These are phyloP conservation scores for Mariannaea sp. DNA, from an alignment of 2,329 filamentous ascomycete species.

Conservation along the genomic window DNA sequence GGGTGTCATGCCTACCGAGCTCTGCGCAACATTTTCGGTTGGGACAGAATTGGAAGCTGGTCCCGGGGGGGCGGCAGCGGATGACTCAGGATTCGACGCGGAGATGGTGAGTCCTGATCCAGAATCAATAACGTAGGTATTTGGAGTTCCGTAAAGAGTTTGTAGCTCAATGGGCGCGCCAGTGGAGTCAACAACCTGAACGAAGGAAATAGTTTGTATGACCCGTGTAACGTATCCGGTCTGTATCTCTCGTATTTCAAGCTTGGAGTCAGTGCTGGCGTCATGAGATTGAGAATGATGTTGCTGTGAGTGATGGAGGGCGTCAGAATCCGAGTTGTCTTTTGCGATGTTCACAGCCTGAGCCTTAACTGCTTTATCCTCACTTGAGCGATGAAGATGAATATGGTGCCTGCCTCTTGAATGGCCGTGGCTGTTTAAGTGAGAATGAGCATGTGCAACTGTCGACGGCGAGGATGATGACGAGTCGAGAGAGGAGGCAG, in stretches of 20 bases:
- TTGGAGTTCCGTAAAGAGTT: slow-evolving; percentile 48
- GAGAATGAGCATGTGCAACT: slow-evolving; percentile 31
- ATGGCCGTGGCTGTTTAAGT: slow-evolving; percentile 32
- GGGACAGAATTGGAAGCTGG: slow-evolving; percentile 30
- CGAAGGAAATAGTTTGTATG: slow-evolving; percentile 59
- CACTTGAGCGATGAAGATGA: slow-evolving; percentile 27
- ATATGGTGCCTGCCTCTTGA: slow-evolving; percentile 25
- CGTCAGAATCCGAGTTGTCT: slow-evolving; percentile 30
- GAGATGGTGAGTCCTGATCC: slow-evolving; percentile 45
- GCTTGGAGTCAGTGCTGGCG: slow-evolving; percentile 25
- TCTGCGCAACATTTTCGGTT: slow-evolving; percentile 30
- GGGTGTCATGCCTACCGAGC: slow-evolving; percentile 30
- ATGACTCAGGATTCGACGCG: slow-evolving; percentile 37
- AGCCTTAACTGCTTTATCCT: slow-evolving; percentile 16
- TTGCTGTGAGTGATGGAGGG: slow-evolving; percentile 28
- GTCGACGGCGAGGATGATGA: slow-evolving; percentile 28
- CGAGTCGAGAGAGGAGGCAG: slow-evolving; percentile 21
- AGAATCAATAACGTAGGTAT: slow-evolving; percentile 46
- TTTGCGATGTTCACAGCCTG: slow-evolving; percentile 30
- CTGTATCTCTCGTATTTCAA: slow-evolving; percentile 25
- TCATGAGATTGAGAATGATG: slow-evolving; percentile 36
- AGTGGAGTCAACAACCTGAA: slow-evolving; percentile 56
- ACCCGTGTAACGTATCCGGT: slow-evolving; percentile 49
- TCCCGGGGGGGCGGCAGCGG: slow-evolving; percentile 32
- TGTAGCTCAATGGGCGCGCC: slow-evolving; percentile 52